Evolutionary conservation across 163 green algal species (phyloP).

Genomic region (Scenedesmus sp.): DNA sequence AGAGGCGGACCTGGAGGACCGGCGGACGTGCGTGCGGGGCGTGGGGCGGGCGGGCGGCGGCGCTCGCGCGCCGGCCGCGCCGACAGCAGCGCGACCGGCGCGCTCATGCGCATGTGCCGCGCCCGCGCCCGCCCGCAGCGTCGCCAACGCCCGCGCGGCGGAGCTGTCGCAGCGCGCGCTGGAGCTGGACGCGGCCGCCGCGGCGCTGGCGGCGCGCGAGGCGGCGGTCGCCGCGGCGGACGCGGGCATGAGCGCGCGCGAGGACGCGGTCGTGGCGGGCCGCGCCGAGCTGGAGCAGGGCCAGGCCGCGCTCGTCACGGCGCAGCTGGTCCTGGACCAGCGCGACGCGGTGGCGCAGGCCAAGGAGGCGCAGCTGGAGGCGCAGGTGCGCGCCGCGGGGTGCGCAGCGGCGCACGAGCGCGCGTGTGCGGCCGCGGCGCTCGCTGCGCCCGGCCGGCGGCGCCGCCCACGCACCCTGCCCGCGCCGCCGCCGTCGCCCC

Average conservation of each 20-base stretch:
- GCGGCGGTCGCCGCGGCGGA: neutral
- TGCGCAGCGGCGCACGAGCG: too few relatives aligned
- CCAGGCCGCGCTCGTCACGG: neutral
- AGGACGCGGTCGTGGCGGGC: constrained; percentile 1
- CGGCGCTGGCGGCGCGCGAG: neutral
- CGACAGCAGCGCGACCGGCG: too few relatives aligned
- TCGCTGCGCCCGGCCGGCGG: too few relatives aligned
- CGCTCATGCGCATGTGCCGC: neutral
- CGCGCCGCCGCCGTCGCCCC: too few relatives aligned
- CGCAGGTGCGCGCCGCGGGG: constrained; percentile 21
- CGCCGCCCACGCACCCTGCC: too few relatives aligned
- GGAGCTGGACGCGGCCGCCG: neutral
- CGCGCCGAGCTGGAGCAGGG: neutral
- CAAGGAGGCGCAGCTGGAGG: neutral
- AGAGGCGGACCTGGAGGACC: constrained; percentile 10
- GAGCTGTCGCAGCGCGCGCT: constrained; percentile 19
- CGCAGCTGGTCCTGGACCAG: constrained; percentile 26
- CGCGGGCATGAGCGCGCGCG: neutral
- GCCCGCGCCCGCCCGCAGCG: neutral
- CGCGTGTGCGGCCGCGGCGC: too few relatives aligned
- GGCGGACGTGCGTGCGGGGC: neutral
- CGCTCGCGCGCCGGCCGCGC: neutral
- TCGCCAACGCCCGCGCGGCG: constrained; percentile 15
- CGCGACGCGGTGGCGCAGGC: constrained; percentile 13
- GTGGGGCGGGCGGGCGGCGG: neutral